Evolutionary conservation across 139 green algal species (phyloP).

Genomic region (Tetraselmis chui): DNA sequence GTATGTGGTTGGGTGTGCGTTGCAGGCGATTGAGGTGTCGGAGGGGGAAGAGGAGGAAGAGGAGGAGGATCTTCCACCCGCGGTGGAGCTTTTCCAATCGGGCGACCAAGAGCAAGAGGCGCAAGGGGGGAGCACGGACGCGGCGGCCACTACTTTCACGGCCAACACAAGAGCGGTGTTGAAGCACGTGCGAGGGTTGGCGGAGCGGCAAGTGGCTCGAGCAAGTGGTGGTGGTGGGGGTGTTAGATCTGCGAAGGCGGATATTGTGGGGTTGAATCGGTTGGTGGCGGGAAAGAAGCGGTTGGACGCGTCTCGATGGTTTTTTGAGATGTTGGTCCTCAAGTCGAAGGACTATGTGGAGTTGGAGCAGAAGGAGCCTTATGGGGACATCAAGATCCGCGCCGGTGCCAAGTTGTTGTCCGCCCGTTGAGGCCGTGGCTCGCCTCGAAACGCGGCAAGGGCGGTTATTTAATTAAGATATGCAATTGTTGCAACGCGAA

Average conservation of each 20-base stretch:
- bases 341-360: conserved; percentile 39
- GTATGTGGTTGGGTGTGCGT: too few species aligned
- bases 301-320: conserved; percentile 44
- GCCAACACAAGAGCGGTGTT: conserved; percentile 18
- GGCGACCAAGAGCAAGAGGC: not conserved
- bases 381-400: conserved; percentile 42
- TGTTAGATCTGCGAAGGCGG: not conserved
- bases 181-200: conserved; percentile 12
- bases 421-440: too few species aligned
- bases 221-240: too few species aligned
- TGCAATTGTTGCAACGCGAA: too few species aligned
- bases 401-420: conserved; percentile 1
- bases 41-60: not conserved
- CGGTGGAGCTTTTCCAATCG: not conserved
- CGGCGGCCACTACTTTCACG: conserved; percentile 23
- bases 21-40: conserved; percentile 5
- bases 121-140: not conserved
- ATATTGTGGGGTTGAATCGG: not conserved
- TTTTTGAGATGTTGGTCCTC: conserved; percentile 64
- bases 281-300: conserved; percentile 31
- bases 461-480: too few species aligned
- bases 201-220: not conserved
- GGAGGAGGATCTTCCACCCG: not conserved
- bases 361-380: conserved; percentile 48
- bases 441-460: too few species aligned